Base-by-base conservation (phyloP, 2,329 filamentous ascomycete species). In the Ophiosphaerella korrae region DNA sequence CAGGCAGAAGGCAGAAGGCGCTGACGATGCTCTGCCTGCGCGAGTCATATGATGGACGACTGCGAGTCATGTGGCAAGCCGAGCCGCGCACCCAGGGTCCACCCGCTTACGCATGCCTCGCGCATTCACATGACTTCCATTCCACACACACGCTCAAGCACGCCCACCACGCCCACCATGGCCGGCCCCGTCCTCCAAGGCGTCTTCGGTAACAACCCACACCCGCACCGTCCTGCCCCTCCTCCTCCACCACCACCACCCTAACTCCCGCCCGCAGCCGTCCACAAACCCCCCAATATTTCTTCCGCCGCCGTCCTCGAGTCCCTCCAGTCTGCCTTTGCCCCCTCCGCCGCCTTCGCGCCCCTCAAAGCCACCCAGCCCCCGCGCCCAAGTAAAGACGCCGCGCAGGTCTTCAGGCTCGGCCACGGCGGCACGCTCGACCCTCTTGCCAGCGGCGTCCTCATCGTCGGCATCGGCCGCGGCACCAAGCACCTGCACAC, bases 361-460 rank as follows among this genome's bases (percentile, higher is more conserved):
- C 50, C 62, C 18, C 48, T 67, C 2, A 40, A 54, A 13, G 37
- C 33, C 5, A 37, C 40, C 5, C 64, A 67, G 8, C 64, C 64
- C 2, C 56, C 60, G 32, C 47, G 64, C 11, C 53, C 58, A 3
- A 64, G 57, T 34, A 63, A 66, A 50, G 48, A 45, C 9, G 48
- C 58, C 31, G 56, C 58, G 11, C 57, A 62, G 14, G 57, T 60
- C 12, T 70, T 71, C 48, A 63, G 56, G 18, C 55, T 71, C 39
- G 67, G 67, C 3, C 67, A 71, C 33, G 67, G 66, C 31, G 67
- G 67, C 5, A 71, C 68, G 0, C 52, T 71, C 5, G 68, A 71
- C 34, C 67, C 68, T 1, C 45, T 71, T 2, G 68, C 68, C 9
- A 50, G 64, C 3, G 67, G 68, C 14, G 57, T 71, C 1, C 60